Evolutionary conservation across 257 asterid species (phyloP).

Genomic region (Fraxinus americana): DNA sequence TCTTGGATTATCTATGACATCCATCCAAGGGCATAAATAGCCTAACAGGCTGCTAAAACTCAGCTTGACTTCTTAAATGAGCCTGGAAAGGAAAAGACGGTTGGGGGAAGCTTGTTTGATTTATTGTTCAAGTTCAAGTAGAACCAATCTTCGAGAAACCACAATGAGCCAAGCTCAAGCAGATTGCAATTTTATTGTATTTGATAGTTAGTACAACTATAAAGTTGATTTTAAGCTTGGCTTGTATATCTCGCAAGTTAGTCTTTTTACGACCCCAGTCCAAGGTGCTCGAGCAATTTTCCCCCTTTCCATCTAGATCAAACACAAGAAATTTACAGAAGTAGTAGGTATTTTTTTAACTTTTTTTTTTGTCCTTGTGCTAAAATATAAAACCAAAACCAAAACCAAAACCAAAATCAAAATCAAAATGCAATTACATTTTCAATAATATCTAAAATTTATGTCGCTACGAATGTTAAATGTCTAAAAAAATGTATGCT

Average conservation of each 20-base stretch:
- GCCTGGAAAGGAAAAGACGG: neutral
- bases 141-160: neutral
- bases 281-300: neutral
- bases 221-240: neutral
- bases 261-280: neutral
- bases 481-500: neutral
- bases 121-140: neutral
- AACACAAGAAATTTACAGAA: neutral
- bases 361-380: neutral
- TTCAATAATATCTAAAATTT: neutral
- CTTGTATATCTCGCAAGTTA: neutral
- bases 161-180: neutral
- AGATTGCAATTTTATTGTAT: neutral
- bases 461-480: neutral
- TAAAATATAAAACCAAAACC: too few relatives aligned
- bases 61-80: neutral
- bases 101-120: neutral
- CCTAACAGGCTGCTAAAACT: neutral
- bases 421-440: neutral
- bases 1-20: too few relatives aligned
- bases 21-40: too few relatives aligned
- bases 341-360: neutral
- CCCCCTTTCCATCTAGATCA: too few relatives aligned
- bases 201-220: neutral
- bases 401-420: too few relatives aligned